Conservation (phyloP, 164 flowering plant genomes). For the Magnolia changhungtana region DNA sequence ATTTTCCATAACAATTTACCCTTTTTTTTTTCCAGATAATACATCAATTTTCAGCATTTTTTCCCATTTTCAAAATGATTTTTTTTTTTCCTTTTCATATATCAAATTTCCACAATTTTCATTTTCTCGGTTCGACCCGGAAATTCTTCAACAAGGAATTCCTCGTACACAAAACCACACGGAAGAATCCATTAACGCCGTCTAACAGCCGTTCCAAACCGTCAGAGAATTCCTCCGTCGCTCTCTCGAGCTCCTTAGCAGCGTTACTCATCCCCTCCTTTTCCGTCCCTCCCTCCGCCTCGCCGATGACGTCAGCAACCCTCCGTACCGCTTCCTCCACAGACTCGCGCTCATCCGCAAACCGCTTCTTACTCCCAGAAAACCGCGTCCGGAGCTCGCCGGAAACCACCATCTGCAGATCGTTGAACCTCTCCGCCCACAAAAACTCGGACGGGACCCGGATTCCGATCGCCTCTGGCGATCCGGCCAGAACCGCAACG, state of each 20-base stretch:
- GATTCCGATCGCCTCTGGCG: constrained; percentile 3
- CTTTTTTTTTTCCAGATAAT: background rate
- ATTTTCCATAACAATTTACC: background rate
- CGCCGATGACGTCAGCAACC: constrained; percentile 22
- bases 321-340: constrained; percentile 17
- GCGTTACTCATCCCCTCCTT: constrained; percentile 8
- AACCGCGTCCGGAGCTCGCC: constrained; percentile 12
- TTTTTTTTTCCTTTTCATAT: background rate
- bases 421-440: constrained; percentile 30
- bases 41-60: background rate
- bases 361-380: constrained; percentile 3
- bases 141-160: constrained; percentile 24
- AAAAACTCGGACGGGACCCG: constrained; percentile 23
- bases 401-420: constrained; percentile 13
- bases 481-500: constrained; percentile 19
- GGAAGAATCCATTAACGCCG: constrained; percentile 31
- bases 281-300: background rate
- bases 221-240: constrained; percentile 19
- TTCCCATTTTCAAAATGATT: no score
- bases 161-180: constrained; percentile 31
- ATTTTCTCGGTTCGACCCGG: background rate
- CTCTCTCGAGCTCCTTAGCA: constrained; percentile 26
- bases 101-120: background rate
- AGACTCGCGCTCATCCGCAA: constrained; percentile 17
- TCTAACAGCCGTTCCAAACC: constrained; percentile 28